Conservation (phyloP, 208 protist genomes). For the Acanthamoeba healyi region DNA sequence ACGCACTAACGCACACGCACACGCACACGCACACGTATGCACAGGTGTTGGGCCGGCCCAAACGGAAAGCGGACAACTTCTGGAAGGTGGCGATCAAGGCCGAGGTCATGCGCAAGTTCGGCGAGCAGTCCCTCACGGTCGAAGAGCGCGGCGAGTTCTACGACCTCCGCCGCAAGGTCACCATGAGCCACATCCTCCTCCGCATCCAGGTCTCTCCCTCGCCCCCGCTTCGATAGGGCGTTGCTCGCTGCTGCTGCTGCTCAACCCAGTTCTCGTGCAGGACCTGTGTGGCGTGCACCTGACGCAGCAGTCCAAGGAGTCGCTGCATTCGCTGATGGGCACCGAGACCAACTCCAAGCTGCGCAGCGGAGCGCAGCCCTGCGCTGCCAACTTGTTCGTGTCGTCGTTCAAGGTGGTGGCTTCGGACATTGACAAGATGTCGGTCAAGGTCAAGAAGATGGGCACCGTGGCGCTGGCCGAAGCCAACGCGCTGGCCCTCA, state of each 20-base stretch:
- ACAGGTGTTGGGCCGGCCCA: conserved; percentile 35
- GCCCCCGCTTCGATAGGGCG: too few relatives aligned
- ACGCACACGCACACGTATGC: too few relatives aligned
- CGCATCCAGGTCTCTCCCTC: too few relatives aligned
- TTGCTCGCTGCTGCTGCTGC: too few relatives aligned
- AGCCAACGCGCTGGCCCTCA: conserved; percentile 43
- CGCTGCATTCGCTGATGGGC: neutral
- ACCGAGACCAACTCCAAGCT: neutral
- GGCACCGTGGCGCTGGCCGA: conserved; percentile 11
- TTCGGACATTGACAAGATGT: conserved; percentile 42
- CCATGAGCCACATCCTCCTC: conserved; percentile 28
- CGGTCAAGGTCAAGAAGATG: conserved; percentile 43
- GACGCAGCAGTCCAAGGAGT: conserved; percentile 15
- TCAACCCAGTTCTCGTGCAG: too few relatives aligned
- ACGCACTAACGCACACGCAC: too few relatives aligned
- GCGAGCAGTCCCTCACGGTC: neutral
- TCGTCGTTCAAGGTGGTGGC: conserved; percentile 52
- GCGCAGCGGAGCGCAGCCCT: neutral
- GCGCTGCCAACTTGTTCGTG: neutral
- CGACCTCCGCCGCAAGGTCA: conserved; percentile 44
- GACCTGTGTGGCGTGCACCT: conserved; percentile 47
- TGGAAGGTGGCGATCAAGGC: conserved; percentile 29
- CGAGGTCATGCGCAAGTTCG: conserved; percentile 53
- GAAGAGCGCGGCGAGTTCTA: conserved; percentile 33
- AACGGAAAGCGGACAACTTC: neutral